Evolutionary conservation across 2,329 filamentous ascomycete genomes (phyloP).

Genomic region (Podosphaera aphanis): DNA sequence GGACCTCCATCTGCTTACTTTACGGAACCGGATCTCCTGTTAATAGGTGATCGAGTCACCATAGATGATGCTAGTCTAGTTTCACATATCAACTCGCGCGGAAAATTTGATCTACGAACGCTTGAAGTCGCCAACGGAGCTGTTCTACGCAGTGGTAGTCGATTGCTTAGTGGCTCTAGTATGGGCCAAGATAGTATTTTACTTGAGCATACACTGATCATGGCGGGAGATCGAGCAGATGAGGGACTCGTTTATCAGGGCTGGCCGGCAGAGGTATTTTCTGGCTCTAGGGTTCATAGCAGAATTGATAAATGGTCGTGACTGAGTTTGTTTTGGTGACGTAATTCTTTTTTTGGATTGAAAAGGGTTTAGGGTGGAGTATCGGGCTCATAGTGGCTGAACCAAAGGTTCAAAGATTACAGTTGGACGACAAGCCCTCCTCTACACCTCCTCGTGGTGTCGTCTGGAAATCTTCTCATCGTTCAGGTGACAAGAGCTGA

Average conservation of each 20-base stretch:
- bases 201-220: constrained; percentile 32
- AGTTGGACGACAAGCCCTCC: not conserved
- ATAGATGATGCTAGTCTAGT: constrained; percentile 33
- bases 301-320: not conserved
- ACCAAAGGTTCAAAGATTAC: not conserved
- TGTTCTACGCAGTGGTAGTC: constrained; percentile 27
- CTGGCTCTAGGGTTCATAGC: constrained; percentile 5
- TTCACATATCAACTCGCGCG: constrained; percentile 31
- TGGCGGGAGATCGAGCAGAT: constrained; percentile 31
- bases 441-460: not conserved
- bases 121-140: constrained; percentile 19
- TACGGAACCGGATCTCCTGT: constrained; percentile 32
- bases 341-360: not conserved
- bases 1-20: constrained; percentile 28
- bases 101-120: constrained; percentile 31
- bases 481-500: not conserved
- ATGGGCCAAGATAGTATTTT: constrained; percentile 22
- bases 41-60: constrained; percentile 26
- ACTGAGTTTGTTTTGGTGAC: not conserved
- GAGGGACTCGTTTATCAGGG: constrained; percentile 27
- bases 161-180: constrained; percentile 27
- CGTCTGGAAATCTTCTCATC: not conserved
- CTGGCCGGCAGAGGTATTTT: constrained; percentile 24
- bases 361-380: not conserved
- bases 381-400: not conserved